Percentiles rank a stretch among this genome's conserved stretches.
These are phyloP conservation scores for Vicia villosa DNA, from an alignment of 306 rosid genomes.

Conservation along the genomic window DNA sequence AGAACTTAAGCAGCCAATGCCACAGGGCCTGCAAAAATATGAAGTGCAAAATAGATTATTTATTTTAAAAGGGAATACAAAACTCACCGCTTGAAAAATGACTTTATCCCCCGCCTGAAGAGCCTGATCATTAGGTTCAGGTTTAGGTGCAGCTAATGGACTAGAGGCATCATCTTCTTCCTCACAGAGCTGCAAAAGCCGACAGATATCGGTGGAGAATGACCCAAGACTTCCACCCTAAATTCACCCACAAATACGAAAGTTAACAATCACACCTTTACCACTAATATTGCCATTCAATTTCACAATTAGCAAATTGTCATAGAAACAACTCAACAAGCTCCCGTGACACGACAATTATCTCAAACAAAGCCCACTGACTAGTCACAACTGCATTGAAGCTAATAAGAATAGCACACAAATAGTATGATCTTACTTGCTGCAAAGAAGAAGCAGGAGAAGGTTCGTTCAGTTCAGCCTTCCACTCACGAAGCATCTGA, in stretches of 20 bases:
- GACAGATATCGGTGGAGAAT: constrained; percentile 93
- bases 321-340: constrained; percentile 16
- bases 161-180: constrained; percentile 99
- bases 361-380: constrained; percentile 28
- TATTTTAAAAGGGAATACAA: constrained; percentile 21
- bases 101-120: constrained; percentile 63
- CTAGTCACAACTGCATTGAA: constrained; percentile 13
- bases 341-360: constrained; percentile 14
- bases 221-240: constrained; percentile 97
- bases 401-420: constrained; percentile 13
- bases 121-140: constrained; percentile 80
- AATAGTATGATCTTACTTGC: constrained; percentile 63
- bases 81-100: constrained; percentile 65
- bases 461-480: constrained; percentile 93
- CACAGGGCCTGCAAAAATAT: constrained; percentile 7
- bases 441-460: constrained; percentile 96
- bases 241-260: constrained; percentile 49
- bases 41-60: background rate
- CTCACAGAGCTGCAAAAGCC: constrained; percentile 87
- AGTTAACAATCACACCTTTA: constrained; percentile 50
- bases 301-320: constrained; percentile 32
- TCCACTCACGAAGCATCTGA: constrained; percentile 99
- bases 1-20: constrained; percentile 9
- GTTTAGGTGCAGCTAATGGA: constrained; percentile 72
- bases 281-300: constrained; percentile 36